phyloP scores from a whole-genome alignment of 208 protist genomes.

The Crithidia expoeki region DNA sequence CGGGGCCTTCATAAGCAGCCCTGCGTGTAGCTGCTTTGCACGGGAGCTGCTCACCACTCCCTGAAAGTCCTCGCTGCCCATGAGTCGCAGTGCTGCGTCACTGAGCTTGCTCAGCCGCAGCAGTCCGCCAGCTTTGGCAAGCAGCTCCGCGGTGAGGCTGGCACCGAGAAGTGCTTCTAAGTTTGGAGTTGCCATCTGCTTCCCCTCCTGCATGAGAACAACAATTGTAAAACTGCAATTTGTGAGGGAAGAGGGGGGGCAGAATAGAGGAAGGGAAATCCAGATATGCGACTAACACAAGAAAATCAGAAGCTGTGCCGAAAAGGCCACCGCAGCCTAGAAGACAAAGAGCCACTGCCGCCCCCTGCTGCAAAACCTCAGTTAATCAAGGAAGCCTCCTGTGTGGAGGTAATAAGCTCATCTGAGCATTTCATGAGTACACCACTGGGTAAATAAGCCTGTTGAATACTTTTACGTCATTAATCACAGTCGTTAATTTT shows the following conservation, averaged over 20 bases:
- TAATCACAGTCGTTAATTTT: too few species aligned
- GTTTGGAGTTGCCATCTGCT: conserved; percentile 50
- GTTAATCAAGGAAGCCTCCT: too few species aligned
- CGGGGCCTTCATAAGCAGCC: conserved; percentile 58
- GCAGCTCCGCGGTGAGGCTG: conserved; percentile 47
- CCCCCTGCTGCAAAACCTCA: too few species aligned
- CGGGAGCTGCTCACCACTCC: conserved; percentile 20
- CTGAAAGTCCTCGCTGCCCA: conserved; percentile 62
- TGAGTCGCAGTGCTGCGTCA: conserved; percentile 63
- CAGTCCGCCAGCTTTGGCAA: conserved; percentile 60
- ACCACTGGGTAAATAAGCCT: too few species aligned
- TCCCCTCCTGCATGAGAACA: background rate
- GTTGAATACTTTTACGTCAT: too few species aligned
- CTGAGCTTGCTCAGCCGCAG: conserved; percentile 55
- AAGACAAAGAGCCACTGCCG: too few species aligned
- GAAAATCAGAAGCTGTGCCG: too few species aligned
- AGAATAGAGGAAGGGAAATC: background rate
- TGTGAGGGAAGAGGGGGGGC: background rate
- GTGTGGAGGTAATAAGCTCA: too few species aligned
- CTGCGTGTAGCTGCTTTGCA: conserved; percentile 56
- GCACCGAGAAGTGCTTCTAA: conserved; percentile 60
- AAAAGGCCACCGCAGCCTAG: background rate
- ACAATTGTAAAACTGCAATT: background rate
- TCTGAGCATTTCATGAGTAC: too few species aligned
- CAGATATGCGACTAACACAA: too few species aligned